These are phyloP conservation scores for Scorias spongiosa DNA, from an alignment of 2,329 filamentous ascomycete species.

Conservation along the genomic window DNA sequence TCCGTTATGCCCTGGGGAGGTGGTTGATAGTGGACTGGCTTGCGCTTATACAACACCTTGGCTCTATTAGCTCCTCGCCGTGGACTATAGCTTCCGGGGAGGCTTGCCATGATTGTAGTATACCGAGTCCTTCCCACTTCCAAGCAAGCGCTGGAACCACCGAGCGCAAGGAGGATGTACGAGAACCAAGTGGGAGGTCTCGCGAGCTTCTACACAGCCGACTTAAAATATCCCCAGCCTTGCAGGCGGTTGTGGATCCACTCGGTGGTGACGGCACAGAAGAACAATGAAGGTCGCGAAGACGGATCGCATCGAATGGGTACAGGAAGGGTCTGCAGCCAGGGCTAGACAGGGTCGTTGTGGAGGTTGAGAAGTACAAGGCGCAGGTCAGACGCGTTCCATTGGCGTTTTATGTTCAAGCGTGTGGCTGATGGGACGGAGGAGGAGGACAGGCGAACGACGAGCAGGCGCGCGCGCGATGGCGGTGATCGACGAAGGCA, in stretches of 20 bases:
- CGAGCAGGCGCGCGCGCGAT: not conserved
- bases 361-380: not conserved
- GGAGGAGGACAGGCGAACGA: not conserved
- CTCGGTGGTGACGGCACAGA: no score
- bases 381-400: not conserved
- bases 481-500: conserved; percentile 38
- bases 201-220: no score
- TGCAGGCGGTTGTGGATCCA: no score
- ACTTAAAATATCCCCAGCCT: no score
- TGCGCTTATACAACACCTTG: conserved; percentile 90
- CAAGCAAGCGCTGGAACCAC: not conserved
- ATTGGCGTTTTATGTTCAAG: not conserved
- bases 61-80: not conserved
- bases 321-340: no score
- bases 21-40: conserved; percentile 73
- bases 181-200: no score
- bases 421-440: not conserved
- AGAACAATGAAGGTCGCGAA: no score
- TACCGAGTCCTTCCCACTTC: not conserved
- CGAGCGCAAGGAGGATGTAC: no score
- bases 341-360: not conserved
- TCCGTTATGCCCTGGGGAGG: conserved; percentile 62
- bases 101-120: conserved; percentile 9
- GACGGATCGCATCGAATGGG: no score
- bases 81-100: not conserved